Base-by-base conservation (phyloP, 23 red algal species). In the Gracilariopsis chorda region DNA sequence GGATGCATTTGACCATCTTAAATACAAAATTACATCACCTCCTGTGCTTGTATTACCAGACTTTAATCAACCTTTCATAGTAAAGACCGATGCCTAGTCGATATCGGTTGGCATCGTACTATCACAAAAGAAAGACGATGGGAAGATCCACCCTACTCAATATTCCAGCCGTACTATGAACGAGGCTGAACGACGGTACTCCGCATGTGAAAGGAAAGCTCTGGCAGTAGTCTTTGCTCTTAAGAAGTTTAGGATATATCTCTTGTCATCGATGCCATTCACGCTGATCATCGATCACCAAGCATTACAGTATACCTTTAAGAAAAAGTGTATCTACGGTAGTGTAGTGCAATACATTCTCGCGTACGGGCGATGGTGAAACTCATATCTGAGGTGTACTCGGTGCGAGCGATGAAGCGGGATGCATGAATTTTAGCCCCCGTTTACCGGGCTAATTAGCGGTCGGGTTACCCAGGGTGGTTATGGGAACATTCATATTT, bases 111-210 rank as follows among this genome's bases (percentile, higher is more conserved):
- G 76, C 44, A 47, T 34, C 0, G 76, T 80, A 21, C 76, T 24
- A 12, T 23, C 76, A 48, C 76, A 80, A 41, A 30, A 55, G 24
- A 20, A 80, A 21, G 0, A 51, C 1, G 0, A 80, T 0, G 76
- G 51, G 24, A 55, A 51, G 44, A 53, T 80, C 23, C 8, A 80
- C 34, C 76, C 76, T 24, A 41, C 55, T 19, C 76, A 80, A 37
- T 24, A 80, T 55, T 7, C 76, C 21, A 80, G 1, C 44, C 76
- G 76, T 28, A 80, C 76, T 0, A 80, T 80, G 76, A 80, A 51
- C 44, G 21, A 27, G 23, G 76, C 76, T 49, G 1, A 80, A 55
- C 33, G 44, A 41, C 20, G 34, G 21, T 80, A 58, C 46, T 55
- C 76, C 19, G 49, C 39, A 8, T 80, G 76, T 57, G 39, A 80